A percentile compares a stretch with the other conserved stretches of the same genome.
Evolutionary conservation across 148 eudicot genomes (phyloP).

Genomic region (Euryodendron excelsum): DNA sequence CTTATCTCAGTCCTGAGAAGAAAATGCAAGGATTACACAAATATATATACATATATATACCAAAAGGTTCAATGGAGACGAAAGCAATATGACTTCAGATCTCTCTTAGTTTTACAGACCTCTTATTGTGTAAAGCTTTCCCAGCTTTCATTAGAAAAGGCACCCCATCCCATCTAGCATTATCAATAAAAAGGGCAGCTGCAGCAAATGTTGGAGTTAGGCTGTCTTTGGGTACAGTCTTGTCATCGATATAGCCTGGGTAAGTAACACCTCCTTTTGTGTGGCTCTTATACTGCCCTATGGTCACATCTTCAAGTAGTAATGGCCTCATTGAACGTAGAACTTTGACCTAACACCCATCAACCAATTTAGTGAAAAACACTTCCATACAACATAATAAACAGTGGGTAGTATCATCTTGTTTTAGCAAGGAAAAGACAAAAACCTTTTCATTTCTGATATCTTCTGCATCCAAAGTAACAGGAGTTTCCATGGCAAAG

Average conservation of each 20-base stretch:
- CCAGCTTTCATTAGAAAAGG: slow-evolving; percentile 91
- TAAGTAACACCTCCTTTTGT: slow-evolving; percentile 63
- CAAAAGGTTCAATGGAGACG: background rate
- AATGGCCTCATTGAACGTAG: slow-evolving; percentile 79
- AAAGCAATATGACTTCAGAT: background rate
- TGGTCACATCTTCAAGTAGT: slow-evolving; percentile 55
- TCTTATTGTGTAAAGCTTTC: slow-evolving; percentile 43
- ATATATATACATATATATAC: background rate
- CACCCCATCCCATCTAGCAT: slow-evolving; percentile 89
- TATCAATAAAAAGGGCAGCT: slow-evolving; percentile 77
- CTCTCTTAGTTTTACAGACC: background rate
- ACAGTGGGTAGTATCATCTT: background rate
- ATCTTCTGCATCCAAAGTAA: slow-evolving; percentile 88
- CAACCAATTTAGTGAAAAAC: background rate
- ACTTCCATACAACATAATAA: too few relatives aligned
- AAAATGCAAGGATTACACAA: background rate
- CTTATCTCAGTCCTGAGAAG: slow-evolving; percentile 1
- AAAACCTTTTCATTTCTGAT: slow-evolving; percentile 82
- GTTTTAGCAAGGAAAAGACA: background rate
- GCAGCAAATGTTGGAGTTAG: slow-evolving; percentile 85
- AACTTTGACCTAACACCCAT: slow-evolving; percentile 60
- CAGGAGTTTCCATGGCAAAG: slow-evolving; percentile 96
- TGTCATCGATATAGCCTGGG: slow-evolving; percentile 70
- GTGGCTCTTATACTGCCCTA: slow-evolving; percentile 82
- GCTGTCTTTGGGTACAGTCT: slow-evolving; percentile 69